A percentile compares a stretch with the other conserved stretches of the same genome.
These are phyloP conservation scores for Monosporascus sp. DNA, from an alignment of 2,329 filamentous ascomycete species.

Conservation along the genomic window DNA sequence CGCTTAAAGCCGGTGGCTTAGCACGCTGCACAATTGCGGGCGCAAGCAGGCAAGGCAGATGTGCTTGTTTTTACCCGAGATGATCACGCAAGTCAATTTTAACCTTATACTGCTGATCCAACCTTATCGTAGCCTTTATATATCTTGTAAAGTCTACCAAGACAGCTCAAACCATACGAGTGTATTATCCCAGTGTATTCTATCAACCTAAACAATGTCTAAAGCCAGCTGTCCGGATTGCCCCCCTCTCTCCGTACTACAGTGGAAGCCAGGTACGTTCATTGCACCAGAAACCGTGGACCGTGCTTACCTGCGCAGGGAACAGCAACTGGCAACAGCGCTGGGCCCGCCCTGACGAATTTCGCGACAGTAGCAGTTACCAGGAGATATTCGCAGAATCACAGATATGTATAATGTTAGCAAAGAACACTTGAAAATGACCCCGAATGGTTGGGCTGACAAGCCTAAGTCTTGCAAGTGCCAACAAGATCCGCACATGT, in stretches of 20 bases:
- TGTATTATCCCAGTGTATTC: no score
- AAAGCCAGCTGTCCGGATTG: not conserved
- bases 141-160: no score
- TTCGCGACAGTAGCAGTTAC: not conserved
- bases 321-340: not conserved
- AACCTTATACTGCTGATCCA: no score
- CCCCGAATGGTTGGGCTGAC: not conserved
- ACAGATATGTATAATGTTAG: not conserved
- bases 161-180: no score
- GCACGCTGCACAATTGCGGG: no score
- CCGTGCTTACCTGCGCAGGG: not conserved
- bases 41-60: no score
- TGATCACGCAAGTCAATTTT: no score
- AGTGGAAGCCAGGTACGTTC: not conserved
- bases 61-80: no score
- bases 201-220: no score
- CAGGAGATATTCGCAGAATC: not conserved
- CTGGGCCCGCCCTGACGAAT: not conserved
- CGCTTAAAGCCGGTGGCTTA: no score
- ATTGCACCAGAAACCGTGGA: not conserved
- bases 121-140: no score
- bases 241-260: not conserved
- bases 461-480: slow-evolving; percentile 23
- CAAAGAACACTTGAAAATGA: not conserved
- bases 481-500: slow-evolving; percentile 26